phyloP scores from a whole-genome alignment of 2,329 filamentous ascomycete species.

The Venturia pyrina region DNA sequence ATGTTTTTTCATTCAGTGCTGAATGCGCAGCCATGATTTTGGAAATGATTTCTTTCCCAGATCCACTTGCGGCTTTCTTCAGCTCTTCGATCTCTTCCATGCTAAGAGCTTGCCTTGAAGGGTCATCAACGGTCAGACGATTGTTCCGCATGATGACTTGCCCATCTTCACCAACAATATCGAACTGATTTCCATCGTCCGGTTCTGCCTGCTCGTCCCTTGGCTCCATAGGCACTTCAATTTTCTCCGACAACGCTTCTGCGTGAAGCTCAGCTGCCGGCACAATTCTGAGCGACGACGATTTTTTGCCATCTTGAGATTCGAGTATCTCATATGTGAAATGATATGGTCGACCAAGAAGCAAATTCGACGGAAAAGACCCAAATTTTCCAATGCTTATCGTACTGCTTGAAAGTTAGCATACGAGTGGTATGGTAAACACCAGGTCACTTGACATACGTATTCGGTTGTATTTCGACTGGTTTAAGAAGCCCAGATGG shows the following conservation, averaged over 20 bases:
- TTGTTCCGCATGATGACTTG: slow-evolving; percentile 50
- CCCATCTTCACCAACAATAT: slow-evolving; percentile 38
- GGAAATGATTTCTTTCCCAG: slow-evolving; percentile 83
- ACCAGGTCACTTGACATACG: slow-evolving; percentile 42
- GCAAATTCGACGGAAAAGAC: slow-evolving; percentile 75
- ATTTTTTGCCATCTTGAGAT: slow-evolving; percentile 49
- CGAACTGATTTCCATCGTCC: slow-evolving; percentile 21
- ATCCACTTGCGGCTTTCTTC: slow-evolving; percentile 62
- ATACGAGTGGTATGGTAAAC: slow-evolving; percentile 6
- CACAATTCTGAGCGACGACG: slow-evolving; percentile 65
- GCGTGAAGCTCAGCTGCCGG: slow-evolving; percentile 73
- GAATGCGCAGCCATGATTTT: slow-evolving; percentile 85
- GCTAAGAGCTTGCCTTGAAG: slow-evolving; percentile 62
- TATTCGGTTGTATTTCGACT: slow-evolving; percentile 50
- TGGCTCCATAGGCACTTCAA: slow-evolving; percentile 33
- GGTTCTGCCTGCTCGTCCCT: slow-evolving; percentile 13
- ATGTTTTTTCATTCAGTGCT: slow-evolving; percentile 85
- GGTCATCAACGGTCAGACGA: slow-evolving; percentile 52
- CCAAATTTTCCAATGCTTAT: slow-evolving; percentile 91
- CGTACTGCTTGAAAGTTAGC: slow-evolving; percentile 43
- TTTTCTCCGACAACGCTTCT: slow-evolving; percentile 55
- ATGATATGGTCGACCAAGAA: slow-evolving; percentile 85
- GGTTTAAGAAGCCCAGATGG: slow-evolving; percentile 50
- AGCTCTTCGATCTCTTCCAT: slow-evolving; percentile 61
- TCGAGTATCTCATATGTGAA: slow-evolving; percentile 86